These are phyloP conservation scores for Xylariaceae sp. DNA, from an alignment of 2,329 filamentous ascomycete species.

Conservation along the genomic window DNA sequence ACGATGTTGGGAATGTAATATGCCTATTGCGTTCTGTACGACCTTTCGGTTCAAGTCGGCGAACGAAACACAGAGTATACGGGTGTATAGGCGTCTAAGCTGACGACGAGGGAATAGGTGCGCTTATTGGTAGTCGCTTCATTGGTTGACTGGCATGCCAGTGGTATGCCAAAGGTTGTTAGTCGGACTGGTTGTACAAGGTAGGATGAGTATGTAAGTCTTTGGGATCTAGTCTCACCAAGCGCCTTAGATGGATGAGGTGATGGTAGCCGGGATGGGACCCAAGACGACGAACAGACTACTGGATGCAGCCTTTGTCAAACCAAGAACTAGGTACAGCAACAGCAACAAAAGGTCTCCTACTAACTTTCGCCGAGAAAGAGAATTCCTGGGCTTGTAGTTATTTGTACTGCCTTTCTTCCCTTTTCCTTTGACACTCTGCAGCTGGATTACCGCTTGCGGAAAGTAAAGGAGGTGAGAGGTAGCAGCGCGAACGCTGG, in stretches of 20 bases:
- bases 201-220: conserved; percentile 13
- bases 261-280: conserved; percentile 21
- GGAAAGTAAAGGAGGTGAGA: conserved; percentile 34
- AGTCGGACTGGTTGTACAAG: conserved; percentile 14
- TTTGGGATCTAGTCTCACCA: conserved; percentile 10
- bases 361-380: conserved; percentile 33
- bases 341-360: conserved; percentile 30
- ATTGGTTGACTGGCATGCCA: background rate
- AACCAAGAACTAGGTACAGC: conserved; percentile 31
- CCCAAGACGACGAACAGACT: conserved; percentile 24
- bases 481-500: conserved; percentile 19
- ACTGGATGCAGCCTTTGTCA: conserved; percentile 38
- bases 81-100: background rate
- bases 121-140: background rate
- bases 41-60: conserved; percentile 1
- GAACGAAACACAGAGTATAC: conserved; percentile 1
- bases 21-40: conserved; percentile 2
- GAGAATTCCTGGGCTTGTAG: conserved; percentile 34
- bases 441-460: conserved; percentile 40
- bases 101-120: background rate
- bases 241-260: conserved; percentile 21
- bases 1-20: conserved; percentile 2
- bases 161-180: conserved; percentile 1
- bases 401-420: conserved; percentile 42
- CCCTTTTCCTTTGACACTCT: conserved; percentile 34